Base-by-base conservation (phyloP, 768 basidiomycete genomes). In the Rickenella mellea region DNA sequence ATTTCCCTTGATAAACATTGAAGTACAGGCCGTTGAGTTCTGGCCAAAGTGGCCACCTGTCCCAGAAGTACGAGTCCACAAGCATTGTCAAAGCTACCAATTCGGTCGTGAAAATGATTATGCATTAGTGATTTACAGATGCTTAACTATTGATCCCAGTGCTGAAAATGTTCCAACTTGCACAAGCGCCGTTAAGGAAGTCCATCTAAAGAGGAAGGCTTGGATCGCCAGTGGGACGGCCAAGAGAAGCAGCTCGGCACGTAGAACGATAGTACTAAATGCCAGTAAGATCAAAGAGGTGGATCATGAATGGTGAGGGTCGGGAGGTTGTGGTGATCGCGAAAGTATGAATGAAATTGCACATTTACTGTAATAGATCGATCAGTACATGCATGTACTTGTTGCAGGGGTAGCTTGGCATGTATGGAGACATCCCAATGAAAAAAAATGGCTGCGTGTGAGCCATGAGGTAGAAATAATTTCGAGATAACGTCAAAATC, bases 51-150 rank as follows among this genome's bases (percentile, higher is more conserved):
- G 76, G 68, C 51, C 65, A 71, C 50, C 62, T 63, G 41, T 70
- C 55, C 91, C 94, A 97, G 59, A 94, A 84, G 63, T 83, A 83
- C 0, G 88, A 86, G 58, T 99, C 96, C 22, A 94, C 66, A 0
- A 55, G 10, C 1, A 80, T 53, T 0, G 86, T 86, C 2, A 78
- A 43, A 2, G 61, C 88, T 88, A 50, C 3, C 1, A 9, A 30
- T n/a, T n/a, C n/a, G n/a, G n/a, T n/a, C n/a, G n/a, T n/a, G n/a
- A n/a, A n/a, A n/a, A n/a, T n/a, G n/a, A n/a, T n/a, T n/a, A n/a
- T n/a, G n/a, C n/a, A n/a, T n/a, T n/a, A n/a, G n/a, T n/a, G n/a
- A n/a, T n/a, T n/a, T n/a, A n/a, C n/a, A n/a, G n/a, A n/a, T 1
- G 50, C 68, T 45, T 30, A 83, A 84, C 70, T 31, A 76, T 56